These are phyloP conservation scores for Boletus sp. DNA, from an alignment of 768 basidiomycete genomes.

Conservation along the genomic window DNA sequence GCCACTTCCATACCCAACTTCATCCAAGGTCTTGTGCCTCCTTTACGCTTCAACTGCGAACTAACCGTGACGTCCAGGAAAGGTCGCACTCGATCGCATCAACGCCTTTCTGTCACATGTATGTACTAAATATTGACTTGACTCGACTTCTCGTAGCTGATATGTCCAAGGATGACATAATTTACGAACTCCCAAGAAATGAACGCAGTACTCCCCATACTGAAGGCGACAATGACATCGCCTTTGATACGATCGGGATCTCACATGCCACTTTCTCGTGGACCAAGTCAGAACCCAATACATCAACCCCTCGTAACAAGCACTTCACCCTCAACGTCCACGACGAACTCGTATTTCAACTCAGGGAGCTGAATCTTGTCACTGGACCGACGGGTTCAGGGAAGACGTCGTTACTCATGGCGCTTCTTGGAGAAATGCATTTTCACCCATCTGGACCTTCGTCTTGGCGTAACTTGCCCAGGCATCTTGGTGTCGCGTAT, in stretches of 20 bases:
- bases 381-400: conserved; percentile 60
- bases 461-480: conserved; percentile 69
- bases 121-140: background rate
- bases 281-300: background rate
- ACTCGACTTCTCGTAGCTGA: background rate
- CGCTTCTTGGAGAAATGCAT: conserved; percentile 64
- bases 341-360: conserved; percentile 54
- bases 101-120: conserved; percentile 5
- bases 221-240: background rate
- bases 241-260: conserved; percentile 1
- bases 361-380: conserved; percentile 52
- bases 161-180: background rate
- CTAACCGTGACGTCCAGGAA: conserved; percentile 14
- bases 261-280: conserved; percentile 8
- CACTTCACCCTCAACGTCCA: conserved; percentile 49
- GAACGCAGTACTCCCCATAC: background rate
- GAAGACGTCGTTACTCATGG: conserved; percentile 67
- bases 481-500: conserved; percentile 67
- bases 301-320: conserved; percentile 22
- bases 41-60: conserved; percentile 13
- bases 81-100: conserved; percentile 11
- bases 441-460: conserved; percentile 48
- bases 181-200: background rate
- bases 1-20: background rate
- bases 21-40: conserved; percentile 20